phyloP scores from a whole-genome alignment of 495 filamentous ascomycete genomes.

The Hyaloscypha variabilis region DNA sequence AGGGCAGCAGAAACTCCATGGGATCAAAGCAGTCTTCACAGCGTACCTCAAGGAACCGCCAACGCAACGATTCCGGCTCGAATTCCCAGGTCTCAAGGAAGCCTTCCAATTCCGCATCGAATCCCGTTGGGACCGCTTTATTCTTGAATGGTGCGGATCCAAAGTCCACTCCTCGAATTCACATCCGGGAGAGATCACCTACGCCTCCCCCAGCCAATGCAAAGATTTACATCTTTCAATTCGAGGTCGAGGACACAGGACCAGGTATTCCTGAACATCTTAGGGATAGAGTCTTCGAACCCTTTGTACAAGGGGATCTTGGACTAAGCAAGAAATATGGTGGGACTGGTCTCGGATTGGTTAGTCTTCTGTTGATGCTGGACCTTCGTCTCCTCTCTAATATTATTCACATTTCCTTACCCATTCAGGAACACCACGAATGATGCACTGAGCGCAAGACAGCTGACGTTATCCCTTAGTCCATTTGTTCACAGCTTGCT shows the following conservation, averaged over 20 bases:
- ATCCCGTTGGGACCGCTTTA: conserved; percentile 30
- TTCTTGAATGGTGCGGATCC: conserved; percentile 61
- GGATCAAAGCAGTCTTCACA: conserved; percentile 48
- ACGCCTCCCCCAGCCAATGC: conserved; percentile 63
- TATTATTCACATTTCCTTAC: not conserved
- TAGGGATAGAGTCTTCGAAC: conserved; percentile 85
- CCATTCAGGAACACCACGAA: not conserved
- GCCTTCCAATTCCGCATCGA: conserved; percentile 28
- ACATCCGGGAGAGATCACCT: conserved; percentile 55
- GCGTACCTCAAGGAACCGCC: conserved; percentile 30
- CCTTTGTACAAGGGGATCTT: conserved; percentile 90
- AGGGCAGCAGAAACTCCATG: conserved; percentile 51
- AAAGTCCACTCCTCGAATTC: conserved; percentile 49
- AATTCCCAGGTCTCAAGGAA: conserved; percentile 50
- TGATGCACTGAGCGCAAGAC: not conserved
- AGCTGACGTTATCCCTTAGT: not conserved
- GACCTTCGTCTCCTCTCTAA: not conserved
- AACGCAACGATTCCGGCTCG: conserved; percentile 50
- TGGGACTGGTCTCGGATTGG: conserved; percentile 87
- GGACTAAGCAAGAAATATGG: conserved; percentile 88
- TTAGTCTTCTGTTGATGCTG: not conserved
- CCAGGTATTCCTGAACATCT: conserved; percentile 83
- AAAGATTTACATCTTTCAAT: conserved; percentile 71
- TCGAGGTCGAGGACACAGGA: conserved; percentile 87
- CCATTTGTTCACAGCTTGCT: conserved; percentile 83